phyloP scores from a whole-genome alignment of 768 basidiomycete species.

The Auriscalpium vulgare region DNA sequence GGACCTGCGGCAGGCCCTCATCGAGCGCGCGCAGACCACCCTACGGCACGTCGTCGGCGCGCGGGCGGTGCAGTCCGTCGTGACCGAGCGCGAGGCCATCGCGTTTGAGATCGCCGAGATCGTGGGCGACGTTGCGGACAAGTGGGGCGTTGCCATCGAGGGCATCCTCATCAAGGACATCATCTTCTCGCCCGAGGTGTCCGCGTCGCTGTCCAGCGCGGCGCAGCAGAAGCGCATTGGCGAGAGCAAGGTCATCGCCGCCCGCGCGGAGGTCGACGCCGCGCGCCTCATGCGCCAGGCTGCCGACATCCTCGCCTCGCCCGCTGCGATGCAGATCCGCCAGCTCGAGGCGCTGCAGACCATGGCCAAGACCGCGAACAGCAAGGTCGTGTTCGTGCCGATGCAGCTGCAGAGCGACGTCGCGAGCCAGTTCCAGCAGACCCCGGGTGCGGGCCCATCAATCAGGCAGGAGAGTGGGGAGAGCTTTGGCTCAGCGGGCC shows the following conservation, averaged over 20 bases:
- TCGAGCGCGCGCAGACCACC: constrained; percentile 88
- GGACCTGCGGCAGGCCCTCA: constrained; percentile 79
- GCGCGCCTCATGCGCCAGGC: constrained; percentile 96
- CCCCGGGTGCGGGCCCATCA: constrained; percentile 18
- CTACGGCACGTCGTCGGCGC: constrained; percentile 96
- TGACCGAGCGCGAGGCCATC: constrained; percentile 95
- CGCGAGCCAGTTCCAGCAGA: constrained; percentile 35
- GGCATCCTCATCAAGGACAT: constrained; percentile 94
- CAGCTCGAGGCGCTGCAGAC: constrained; percentile 93
- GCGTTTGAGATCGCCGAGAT: constrained; percentile 96
- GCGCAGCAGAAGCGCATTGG: constrained; percentile 97
- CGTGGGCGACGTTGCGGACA: constrained; percentile 84
- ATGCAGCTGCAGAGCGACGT: constrained; percentile 84
- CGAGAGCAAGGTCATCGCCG: constrained; percentile 94
- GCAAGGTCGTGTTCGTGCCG: constrained; percentile 92
- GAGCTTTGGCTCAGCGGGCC: constrained; percentile 34
- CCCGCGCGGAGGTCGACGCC: constrained; percentile 91
- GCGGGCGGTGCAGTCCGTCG: constrained; percentile 88
- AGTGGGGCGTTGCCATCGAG: constrained; percentile 97
- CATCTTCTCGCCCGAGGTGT: constrained; percentile 86
- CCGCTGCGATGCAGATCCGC: constrained; percentile 97
- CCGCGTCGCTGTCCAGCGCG: constrained; percentile 86
- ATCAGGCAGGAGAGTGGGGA: constrained; percentile 30
- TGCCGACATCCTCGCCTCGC: constrained; percentile 88
- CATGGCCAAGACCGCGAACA: constrained; percentile 85